phyloP scores from a whole-genome alignment of 208 protist genomes.

The Trypanosoma melophagium region DNA sequence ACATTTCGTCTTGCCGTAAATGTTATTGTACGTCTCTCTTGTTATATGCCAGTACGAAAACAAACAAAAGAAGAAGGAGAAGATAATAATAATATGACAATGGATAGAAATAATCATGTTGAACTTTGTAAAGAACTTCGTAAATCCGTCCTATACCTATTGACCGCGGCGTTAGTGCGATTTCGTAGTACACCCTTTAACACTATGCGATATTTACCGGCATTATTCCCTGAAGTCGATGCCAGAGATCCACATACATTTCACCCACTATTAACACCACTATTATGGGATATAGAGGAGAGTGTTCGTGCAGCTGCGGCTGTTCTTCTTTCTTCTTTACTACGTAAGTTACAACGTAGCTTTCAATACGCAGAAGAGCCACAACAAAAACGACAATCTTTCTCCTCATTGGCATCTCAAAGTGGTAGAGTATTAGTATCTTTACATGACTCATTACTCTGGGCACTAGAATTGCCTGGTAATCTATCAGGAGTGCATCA shows the following conservation, averaged over 20 bases:
- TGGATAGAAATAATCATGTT: not conserved
- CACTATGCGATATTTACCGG: conserved; percentile 46
- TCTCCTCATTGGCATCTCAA: conserved; percentile 65
- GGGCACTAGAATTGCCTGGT: conserved; percentile 34
- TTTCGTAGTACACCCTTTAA: conserved; percentile 64
- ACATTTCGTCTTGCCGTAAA: conserved; percentile 23
- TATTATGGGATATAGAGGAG: conserved; percentile 39
- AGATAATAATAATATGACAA: no score
- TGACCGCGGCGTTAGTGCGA: conserved; percentile 50
- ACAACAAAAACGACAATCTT: conserved; percentile 49
- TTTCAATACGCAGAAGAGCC: conserved; percentile 82
- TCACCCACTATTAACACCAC: conserved; percentile 71
- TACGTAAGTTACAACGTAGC: conserved; percentile 55
- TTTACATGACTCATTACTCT: conserved; percentile 61
- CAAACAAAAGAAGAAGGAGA: not conserved
- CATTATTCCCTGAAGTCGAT: conserved; percentile 71
- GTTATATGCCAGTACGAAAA: not conserved
- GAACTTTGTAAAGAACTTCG: conserved; percentile 28
- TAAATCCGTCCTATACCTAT: conserved; percentile 38
- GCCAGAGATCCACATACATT: conserved; percentile 30
- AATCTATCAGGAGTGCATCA: not conserved
- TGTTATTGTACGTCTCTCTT: conserved; percentile 28
- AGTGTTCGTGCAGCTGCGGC: conserved; percentile 44
- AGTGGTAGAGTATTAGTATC: conserved; percentile 47
- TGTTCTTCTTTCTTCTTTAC: conserved; percentile 33